Percentiles rank a stretch among this genome's conserved stretches.
Conservation (phyloP, 2,329 filamentous ascomycete genomes). For the Epicoccum sorghinum region DNA sequence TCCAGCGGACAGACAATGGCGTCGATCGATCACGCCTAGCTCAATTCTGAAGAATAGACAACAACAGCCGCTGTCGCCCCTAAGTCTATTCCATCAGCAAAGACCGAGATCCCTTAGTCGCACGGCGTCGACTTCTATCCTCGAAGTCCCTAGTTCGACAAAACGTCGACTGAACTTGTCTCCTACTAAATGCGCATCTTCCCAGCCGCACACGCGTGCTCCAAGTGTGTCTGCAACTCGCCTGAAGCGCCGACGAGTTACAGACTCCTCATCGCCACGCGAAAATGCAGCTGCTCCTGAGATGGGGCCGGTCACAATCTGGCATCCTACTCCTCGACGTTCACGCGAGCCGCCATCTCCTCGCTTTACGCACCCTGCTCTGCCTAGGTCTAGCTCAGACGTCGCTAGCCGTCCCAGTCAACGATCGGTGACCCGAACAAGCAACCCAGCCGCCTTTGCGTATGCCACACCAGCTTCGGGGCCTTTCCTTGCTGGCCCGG, state of each 20-base stretch:
- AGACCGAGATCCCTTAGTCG: slow-evolving; percentile 35
- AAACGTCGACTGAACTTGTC: slow-evolving; percentile 42
- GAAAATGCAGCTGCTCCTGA: slow-evolving; percentile 17
- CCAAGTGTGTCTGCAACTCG: slow-evolving; percentile 40
- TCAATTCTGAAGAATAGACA: slow-evolving; percentile 41
- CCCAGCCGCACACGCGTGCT: slow-evolving; percentile 43
- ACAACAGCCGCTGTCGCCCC: slow-evolving; percentile 43
- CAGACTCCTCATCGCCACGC: slow-evolving; percentile 35
- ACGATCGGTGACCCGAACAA: slow-evolving; percentile 38
- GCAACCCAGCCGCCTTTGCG: slow-evolving; percentile 62
- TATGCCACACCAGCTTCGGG: slow-evolving; percentile 76
- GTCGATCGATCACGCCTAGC: slow-evolving; percentile 42
- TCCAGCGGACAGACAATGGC: slow-evolving; percentile 43
- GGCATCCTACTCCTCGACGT: slow-evolving; percentile 49
- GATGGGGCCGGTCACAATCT: slow-evolving; percentile 39
- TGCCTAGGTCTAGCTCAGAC: slow-evolving; percentile 40
- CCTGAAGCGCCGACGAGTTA: slow-evolving; percentile 56
- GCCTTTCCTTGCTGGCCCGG: slow-evolving; percentile 38
- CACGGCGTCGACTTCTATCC: slow-evolving; percentile 37
- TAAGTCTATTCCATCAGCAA: slow-evolving; percentile 40
- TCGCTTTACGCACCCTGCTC: slow-evolving; percentile 41
- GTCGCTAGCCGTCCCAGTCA: slow-evolving; percentile 53
- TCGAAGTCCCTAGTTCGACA: slow-evolving; percentile 31
- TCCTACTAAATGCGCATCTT: slow-evolving; percentile 37
- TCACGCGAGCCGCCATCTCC: slow-evolving; percentile 54